Evolutionary conservation across 306 rosid genomes (phyloP).

Genomic region (Lathyrus oleraceus): DNA sequence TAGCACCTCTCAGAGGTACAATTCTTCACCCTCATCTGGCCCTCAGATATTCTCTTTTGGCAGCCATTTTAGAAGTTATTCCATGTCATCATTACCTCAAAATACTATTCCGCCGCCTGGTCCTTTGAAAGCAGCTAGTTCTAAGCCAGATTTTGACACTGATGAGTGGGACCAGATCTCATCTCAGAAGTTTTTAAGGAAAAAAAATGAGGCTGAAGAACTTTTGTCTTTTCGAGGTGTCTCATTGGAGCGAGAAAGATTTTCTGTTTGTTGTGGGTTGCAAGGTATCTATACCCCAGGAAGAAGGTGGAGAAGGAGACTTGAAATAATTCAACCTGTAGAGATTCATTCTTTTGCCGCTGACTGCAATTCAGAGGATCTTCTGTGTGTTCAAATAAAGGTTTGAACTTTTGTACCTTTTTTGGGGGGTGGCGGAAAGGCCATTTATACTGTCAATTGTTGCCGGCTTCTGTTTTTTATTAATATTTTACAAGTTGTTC

Average conservation of each 20-base stretch:
- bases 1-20: slow-evolving; percentile 58
- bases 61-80: slow-evolving; percentile 86
- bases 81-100: slow-evolving; percentile 91
- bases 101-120: slow-evolving; percentile 52
- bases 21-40: slow-evolving; percentile 57
- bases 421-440: background rate
- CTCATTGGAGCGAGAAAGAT: slow-evolving; percentile 88
- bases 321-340: slow-evolving; percentile 92
- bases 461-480: slow-evolving; percentile 16
- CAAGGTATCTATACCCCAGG: slow-evolving; percentile 95
- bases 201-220: slow-evolving; percentile 57
- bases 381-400: slow-evolving; percentile 92
- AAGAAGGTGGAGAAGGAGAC: slow-evolving; percentile 92
- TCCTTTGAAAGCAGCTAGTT: slow-evolving; percentile 65
- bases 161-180: slow-evolving; percentile 87
- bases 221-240: slow-evolving; percentile 96
- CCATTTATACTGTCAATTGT: background rate
- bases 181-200: slow-evolving; percentile 59
- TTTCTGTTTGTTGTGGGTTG: slow-evolving; percentile 94
- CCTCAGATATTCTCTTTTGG: slow-evolving; percentile 82
- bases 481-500: slow-evolving; percentile 34
- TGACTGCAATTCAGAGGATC: slow-evolving; percentile 94
- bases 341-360: slow-evolving; percentile 88
- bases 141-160: slow-evolving; percentile 80
- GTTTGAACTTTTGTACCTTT: slow-evolving; percentile 45